Percentiles rank a stretch among this genome's conserved stretches.
phyloP scores from a whole-genome alignment of 2,329 filamentous ascomycete genomes.

The Trichoderma sp. region DNA sequence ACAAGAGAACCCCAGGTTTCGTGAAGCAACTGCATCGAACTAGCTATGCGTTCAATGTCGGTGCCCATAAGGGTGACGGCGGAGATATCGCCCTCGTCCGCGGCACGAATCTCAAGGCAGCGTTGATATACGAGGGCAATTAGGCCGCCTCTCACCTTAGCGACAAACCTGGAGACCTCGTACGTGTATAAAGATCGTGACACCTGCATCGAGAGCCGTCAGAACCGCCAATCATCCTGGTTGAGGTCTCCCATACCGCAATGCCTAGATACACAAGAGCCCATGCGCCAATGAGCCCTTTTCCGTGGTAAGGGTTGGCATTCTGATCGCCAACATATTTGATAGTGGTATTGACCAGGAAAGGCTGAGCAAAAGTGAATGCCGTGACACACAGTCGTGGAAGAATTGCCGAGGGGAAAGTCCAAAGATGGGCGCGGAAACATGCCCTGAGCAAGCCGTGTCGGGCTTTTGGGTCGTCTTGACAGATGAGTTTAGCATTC shows the following conservation, averaged over 20 bases:
- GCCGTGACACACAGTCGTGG: conserved; percentile 34
- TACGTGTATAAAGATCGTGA: conserved; percentile 35
- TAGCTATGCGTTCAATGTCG: conserved; percentile 39
- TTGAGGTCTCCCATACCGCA: conserved; percentile 31
- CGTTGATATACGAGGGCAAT: conserved; percentile 36
- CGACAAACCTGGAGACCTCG: conserved; percentile 33
- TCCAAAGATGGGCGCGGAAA: conserved; percentile 28
- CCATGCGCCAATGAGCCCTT: conserved; percentile 39
- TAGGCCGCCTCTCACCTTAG: conserved; percentile 34
- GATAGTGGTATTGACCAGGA: conserved; percentile 37
- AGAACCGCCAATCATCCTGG: not conserved
- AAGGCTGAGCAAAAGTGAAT: conserved; percentile 38
- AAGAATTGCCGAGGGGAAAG: conserved; percentile 31
- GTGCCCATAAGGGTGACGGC: conserved; percentile 42
- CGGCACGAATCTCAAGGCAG: conserved; percentile 31
- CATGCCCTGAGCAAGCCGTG: conserved; percentile 31
- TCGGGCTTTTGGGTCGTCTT: conserved; percentile 30
- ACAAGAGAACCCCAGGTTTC: conserved; percentile 37
- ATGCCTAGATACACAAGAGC: conserved; percentile 40
- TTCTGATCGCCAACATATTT: conserved; percentile 29
- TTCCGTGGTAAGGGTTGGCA: conserved; percentile 32
- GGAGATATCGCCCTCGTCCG: conserved; percentile 34
- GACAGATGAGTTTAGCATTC: not conserved
- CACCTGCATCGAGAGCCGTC: conserved; percentile 8
- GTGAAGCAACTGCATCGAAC: conserved; percentile 33